These are phyloP conservation scores for Lactarius psammicola DNA, from an alignment of 768 basidiomycete species.

Conservation along the genomic window DNA sequence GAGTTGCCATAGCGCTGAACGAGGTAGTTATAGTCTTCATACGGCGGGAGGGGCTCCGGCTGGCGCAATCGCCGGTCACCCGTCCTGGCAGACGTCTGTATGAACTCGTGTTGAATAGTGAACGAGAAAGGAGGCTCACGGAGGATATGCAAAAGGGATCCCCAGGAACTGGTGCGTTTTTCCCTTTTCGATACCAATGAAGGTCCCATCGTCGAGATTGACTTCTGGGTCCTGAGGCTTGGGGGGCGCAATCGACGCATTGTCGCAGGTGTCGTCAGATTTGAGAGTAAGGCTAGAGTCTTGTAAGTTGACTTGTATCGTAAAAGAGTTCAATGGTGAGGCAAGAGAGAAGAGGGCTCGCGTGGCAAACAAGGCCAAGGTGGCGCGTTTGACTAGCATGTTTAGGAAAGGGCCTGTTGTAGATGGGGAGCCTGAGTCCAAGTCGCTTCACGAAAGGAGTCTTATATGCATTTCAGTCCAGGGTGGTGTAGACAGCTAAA, in stretches of 20 bases:
- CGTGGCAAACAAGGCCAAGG: slow-evolving; percentile 13
- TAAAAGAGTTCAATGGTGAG: background rate
- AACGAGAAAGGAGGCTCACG: slow-evolving; percentile 33
- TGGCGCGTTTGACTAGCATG: slow-evolving; percentile 17
- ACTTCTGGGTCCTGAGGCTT: slow-evolving; percentile 23
- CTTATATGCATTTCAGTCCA: background rate
- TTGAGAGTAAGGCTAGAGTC: background rate
- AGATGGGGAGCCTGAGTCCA: background rate
- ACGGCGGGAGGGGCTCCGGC: slow-evolving; percentile 31
- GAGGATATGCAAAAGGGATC: slow-evolving; percentile 43
- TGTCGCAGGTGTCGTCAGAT: background rate
- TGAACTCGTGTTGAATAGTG: no score
- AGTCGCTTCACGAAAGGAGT: background rate
- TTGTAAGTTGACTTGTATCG: slow-evolving; percentile 8
- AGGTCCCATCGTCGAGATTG: slow-evolving; percentile 34
- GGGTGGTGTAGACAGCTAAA: background rate
- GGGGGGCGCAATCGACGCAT: background rate
- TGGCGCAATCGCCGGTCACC: slow-evolving; percentile 39
- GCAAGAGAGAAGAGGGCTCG: slow-evolving; percentile 17
- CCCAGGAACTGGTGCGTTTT: slow-evolving; percentile 38
- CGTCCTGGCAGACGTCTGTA: slow-evolving; percentile 29
- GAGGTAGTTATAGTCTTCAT: slow-evolving; percentile 21
- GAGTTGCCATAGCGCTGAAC: slow-evolving; percentile 30
- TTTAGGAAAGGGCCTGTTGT: background rate
- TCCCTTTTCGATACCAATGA: slow-evolving; percentile 34